Conservation (phyloP, 139 green algal species). For the Medakamo hakoo region DNA sequence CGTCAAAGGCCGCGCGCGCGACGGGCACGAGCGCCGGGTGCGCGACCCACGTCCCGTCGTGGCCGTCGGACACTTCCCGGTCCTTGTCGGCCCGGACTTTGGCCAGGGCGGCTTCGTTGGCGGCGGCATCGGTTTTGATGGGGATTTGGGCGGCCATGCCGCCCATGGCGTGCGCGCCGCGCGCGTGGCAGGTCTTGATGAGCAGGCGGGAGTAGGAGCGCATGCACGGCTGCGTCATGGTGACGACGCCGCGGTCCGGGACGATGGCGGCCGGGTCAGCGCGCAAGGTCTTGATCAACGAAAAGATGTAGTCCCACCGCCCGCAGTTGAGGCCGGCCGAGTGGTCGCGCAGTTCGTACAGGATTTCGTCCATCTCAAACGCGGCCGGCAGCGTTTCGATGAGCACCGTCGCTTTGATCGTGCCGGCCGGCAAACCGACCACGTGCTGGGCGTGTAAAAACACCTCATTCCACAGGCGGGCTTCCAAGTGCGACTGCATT, state of each 20-base stretch:
- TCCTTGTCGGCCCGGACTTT: conserved; percentile 69
- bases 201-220: conserved; percentile 67
- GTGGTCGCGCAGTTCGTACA: conserved; percentile 76
- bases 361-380: conserved; percentile 89
- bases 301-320: conserved; percentile 87
- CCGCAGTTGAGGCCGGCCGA: conserved; percentile 72
- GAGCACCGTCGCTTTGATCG: conserved; percentile 63
- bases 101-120: conserved; percentile 33
- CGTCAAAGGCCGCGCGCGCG: conserved; percentile 42
- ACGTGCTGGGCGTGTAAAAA: conserved; percentile 32
- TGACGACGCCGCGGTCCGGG: conserved; percentile 51
- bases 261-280: conserved; percentile 53
- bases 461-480: conserved; percentile 57
- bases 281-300: conserved; percentile 74
- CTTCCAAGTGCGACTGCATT: conserved; percentile 78
- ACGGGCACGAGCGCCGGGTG: conserved; percentile 60
- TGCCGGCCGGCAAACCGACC: conserved; percentile 36
- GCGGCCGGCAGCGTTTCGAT: conserved; percentile 79
- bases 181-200: conserved; percentile 74
- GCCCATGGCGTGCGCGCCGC: conserved; percentile 78
- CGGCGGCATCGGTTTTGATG: conserved; percentile 63
- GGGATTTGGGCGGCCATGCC: conserved; percentile 81
- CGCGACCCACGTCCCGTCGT: conserved; percentile 75
- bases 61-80: conserved; percentile 64
- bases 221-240: conserved; percentile 70